Conservation (phyloP, 805 yeast species). For the Ogataea neopini region DNA sequence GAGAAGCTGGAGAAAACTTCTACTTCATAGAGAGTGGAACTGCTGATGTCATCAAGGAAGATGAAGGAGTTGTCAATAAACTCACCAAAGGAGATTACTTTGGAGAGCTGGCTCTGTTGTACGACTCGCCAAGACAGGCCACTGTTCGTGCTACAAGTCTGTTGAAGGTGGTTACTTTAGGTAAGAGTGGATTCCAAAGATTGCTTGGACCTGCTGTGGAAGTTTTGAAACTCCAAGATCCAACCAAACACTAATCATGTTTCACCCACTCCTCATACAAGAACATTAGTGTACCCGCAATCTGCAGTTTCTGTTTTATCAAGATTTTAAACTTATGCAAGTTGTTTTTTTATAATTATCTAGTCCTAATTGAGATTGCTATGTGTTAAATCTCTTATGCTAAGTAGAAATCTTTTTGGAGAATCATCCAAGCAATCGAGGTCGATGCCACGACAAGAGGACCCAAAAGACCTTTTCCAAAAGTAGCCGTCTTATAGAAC, state of each 20-base stretch:
- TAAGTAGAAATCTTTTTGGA: slow-evolving; percentile 63
- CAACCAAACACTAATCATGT: slow-evolving; percentile 45
- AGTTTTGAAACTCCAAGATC: slow-evolving; percentile 82
- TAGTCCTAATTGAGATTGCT: background rate
- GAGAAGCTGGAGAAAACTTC: slow-evolving; percentile 79
- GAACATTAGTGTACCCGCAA: background rate
- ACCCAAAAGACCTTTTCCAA: slow-evolving; percentile 87
- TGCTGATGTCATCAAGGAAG: slow-evolving; percentile 69
- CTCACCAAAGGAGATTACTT: slow-evolving; percentile 86
- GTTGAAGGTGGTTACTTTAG: slow-evolving; percentile 88
- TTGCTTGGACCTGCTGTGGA: slow-evolving; percentile 93
- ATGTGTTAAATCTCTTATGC: background rate
- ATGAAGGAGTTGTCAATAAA: slow-evolving; percentile 58
- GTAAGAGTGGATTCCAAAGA: slow-evolving; percentile 90
- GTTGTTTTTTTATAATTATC: background rate
- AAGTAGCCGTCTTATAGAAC: slow-evolving; percentile 71
- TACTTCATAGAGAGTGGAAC: slow-evolving; percentile 78
- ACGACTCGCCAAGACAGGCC: slow-evolving; percentile 93
- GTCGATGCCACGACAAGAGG: slow-evolving; percentile 81
- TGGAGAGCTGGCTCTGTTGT: slow-evolving; percentile 92
- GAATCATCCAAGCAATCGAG: slow-evolving; percentile 78
- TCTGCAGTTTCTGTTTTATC: background rate
- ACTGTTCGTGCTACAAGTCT: slow-evolving; percentile 75
- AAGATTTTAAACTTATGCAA: background rate
- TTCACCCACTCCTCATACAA: background rate